Percentiles rank a stretch among this genome's conserved stretches.
Conservation (phyloP, 2,329 filamentous ascomycete genomes). For the Ilyonectria robusta region DNA sequence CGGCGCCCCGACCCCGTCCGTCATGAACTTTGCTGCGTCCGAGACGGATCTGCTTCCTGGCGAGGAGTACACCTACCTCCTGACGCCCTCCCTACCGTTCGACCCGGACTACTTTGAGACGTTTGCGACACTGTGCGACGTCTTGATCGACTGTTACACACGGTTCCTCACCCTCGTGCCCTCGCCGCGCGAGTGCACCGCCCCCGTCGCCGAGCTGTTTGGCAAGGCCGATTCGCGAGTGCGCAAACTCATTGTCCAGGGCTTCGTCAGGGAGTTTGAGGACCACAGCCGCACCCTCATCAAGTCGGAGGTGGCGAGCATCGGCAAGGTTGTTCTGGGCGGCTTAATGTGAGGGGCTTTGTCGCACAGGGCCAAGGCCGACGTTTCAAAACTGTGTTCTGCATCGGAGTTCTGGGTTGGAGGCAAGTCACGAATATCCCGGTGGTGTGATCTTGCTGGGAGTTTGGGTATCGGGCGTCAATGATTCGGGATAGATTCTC, state of each 20-base stretch:
- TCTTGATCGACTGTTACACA: conserved; percentile 92
- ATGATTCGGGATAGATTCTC: conserved; percentile 12
- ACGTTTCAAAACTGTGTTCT: conserved; percentile 16
- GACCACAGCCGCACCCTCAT: conserved; percentile 83
- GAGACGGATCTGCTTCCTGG: conserved; percentile 80
- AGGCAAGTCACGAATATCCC: conserved; percentile 39
- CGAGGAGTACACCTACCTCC: conserved; percentile 88
- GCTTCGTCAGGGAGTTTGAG: conserved; percentile 93
- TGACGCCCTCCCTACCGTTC: conserved; percentile 94
- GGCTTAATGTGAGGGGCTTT: conserved; percentile 75
- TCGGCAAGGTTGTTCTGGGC: conserved; percentile 90
- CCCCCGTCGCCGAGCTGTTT: conserved; percentile 85
- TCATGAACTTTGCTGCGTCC: conserved; percentile 71
- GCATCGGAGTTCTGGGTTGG: conserved; percentile 41
- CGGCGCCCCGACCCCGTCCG: conserved; percentile 54
- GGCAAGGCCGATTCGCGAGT: conserved; percentile 89
- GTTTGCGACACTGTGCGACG: conserved; percentile 95
- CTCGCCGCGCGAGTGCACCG: conserved; percentile 80
- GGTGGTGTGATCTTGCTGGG: conserved; percentile 37
- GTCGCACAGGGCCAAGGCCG: conserved; percentile 1
- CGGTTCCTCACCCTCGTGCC: conserved; percentile 82
- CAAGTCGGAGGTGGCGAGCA: conserved; percentile 85
- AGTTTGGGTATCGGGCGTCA: conserved; percentile 33
- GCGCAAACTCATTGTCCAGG: conserved; percentile 89
- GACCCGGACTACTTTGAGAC: conserved; percentile 98